Percentiles rank a stretch among this genome's conserved stretches.
Conservation (phyloP, 371 early-diverging fungal species). For the Zychaea mexicana region DNA sequence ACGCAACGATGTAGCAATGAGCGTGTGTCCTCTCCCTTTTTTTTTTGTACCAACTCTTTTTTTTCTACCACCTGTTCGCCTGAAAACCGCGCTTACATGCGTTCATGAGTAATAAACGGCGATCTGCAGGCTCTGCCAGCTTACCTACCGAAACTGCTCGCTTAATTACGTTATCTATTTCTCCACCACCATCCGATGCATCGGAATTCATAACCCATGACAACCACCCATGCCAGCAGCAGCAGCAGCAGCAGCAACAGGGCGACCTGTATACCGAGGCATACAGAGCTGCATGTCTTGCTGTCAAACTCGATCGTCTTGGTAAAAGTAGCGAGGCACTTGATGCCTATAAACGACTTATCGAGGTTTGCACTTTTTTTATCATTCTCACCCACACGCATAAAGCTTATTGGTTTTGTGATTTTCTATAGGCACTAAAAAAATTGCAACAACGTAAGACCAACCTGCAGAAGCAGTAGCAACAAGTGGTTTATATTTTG, state of each 20-base stretch:
- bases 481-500: too few species aligned
- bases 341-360: constrained; percentile 47
- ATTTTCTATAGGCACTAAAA: not conserved
- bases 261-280: constrained; percentile 45
- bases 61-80: too few species aligned
- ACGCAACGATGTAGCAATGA: too few species aligned
- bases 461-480: too few species aligned
- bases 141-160: not conserved
- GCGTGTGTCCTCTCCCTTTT: too few species aligned
- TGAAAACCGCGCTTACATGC: constrained; percentile 7
- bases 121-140: constrained; percentile 4
- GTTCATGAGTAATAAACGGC: constrained; percentile 14
- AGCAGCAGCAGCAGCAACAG: not conserved
- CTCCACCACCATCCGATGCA: constrained; percentile 5
- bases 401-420: not conserved
- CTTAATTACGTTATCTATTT: not conserved
- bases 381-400: not conserved
- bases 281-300: constrained; percentile 47
- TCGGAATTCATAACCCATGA: too few species aligned
- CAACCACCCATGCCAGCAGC: not conserved
- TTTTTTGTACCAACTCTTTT: too few species aligned
- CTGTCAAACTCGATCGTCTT: constrained; percentile 50
- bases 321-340: constrained; percentile 51
- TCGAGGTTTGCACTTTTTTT: constrained; percentile 38
- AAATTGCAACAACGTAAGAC: too few species aligned